Conservation (phyloP, 805 yeast genomes). For the Pichia manshurica region DNA sequence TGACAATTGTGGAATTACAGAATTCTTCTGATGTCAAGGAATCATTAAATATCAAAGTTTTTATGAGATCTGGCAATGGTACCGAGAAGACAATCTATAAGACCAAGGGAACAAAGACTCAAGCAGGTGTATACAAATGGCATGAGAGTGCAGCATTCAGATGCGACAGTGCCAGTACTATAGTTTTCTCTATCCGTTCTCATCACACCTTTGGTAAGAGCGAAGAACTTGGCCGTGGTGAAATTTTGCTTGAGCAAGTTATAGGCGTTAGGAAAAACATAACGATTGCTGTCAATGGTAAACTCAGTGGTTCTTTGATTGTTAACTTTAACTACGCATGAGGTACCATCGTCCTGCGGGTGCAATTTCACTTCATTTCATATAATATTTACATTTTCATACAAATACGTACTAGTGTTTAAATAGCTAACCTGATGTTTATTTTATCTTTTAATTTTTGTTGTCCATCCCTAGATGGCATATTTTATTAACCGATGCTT, state of each 20-base stretch:
- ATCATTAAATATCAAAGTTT: slow-evolving; percentile 47
- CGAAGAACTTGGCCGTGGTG: slow-evolving; percentile 54
- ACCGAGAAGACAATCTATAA: slow-evolving; percentile 55
- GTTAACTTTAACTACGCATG: slow-evolving; percentile 36
- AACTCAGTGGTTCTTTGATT: slow-evolving; percentile 33
- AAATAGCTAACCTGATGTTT: neutral
- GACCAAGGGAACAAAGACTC: slow-evolving; percentile 52
- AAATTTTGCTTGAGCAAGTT: slow-evolving; percentile 47
- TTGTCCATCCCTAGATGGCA: too few species aligned
- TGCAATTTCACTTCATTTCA: too few species aligned
- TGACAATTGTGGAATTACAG: slow-evolving; percentile 39
- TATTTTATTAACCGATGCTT: neutral
- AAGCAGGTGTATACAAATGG: slow-evolving; percentile 43
- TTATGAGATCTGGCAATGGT: slow-evolving; percentile 31
- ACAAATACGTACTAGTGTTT: neutral
- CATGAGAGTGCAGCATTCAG: slow-evolving; percentile 64
- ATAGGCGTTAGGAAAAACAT: slow-evolving; percentile 41
- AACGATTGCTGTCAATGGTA: slow-evolving; percentile 29
- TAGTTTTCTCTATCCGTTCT: slow-evolving; percentile 56
- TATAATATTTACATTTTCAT: too few species aligned
- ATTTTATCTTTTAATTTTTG: neutral
- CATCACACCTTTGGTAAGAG: slow-evolving; percentile 73
- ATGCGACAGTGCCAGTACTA: slow-evolving; percentile 53
- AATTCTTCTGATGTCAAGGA: slow-evolving; percentile 18
- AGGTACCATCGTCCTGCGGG: too few species aligned